Evolutionary conservation across 495 filamentous ascomycete species (phyloP).

Genomic region (Oleoguttula mirabilis): DNA sequence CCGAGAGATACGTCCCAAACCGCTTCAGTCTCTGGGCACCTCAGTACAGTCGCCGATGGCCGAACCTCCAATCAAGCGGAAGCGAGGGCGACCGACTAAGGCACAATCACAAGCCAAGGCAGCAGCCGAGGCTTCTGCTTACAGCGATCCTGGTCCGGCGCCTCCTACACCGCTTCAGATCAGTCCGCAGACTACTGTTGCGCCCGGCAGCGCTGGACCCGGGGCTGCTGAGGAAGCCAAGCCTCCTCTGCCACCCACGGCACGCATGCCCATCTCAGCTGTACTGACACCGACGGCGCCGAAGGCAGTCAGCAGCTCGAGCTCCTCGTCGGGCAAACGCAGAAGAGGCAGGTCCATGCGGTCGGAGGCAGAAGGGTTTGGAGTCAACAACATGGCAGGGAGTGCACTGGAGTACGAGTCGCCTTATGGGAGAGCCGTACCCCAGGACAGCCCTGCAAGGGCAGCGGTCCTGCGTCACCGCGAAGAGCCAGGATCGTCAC

Average conservation of each 20-base stretch:
- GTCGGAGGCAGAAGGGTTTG: conserved; percentile 9
- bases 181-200: conserved; percentile 6
- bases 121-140: conserved; percentile 15
- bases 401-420: conserved; percentile 7
- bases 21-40: conserved; percentile 19
- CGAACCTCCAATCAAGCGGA: conserved; percentile 38
- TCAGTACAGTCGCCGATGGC: conserved; percentile 13
- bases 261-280: conserved; percentile 17
- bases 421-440: conserved; percentile 5
- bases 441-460: conserved; percentile 5
- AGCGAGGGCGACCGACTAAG: conserved; percentile 35
- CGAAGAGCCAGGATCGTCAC: not conserved
- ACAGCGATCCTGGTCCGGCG: not conserved
- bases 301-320: conserved; percentile 13
- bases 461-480: conserved; percentile 10
- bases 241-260: not conserved
- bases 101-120: conserved; percentile 26
- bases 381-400: not conserved
- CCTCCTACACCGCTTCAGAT: conserved; percentile 16
- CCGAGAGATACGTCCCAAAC: conserved; percentile 27
- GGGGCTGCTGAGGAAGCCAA: conserved; percentile 8
- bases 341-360: conserved; percentile 15
- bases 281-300: conserved; percentile 13
- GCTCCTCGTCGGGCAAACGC: conserved; percentile 17
- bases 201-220: conserved; percentile 19